Conservation (phyloP, 192 early-diverging fungal species). For the Coemansia sp. region DNA sequence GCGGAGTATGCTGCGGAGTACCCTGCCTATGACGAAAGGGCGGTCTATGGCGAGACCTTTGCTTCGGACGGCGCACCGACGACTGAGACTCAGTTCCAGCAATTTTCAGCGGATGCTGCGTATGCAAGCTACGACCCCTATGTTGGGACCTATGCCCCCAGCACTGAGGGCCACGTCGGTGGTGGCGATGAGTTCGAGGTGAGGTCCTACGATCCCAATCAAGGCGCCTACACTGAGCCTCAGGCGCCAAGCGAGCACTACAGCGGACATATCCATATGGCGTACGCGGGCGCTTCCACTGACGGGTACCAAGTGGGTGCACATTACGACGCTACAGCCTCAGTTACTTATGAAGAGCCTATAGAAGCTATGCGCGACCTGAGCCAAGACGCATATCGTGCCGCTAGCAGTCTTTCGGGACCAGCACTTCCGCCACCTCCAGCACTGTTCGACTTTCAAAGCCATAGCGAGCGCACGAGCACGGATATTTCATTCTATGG, state of each 20-base stretch:
- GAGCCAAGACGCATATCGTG: conserved; percentile 2
- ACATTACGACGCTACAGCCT: neutral
- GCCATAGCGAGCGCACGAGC: conserved; percentile 28
- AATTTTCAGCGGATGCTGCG: neutral
- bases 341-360: neutral
- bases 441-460: conserved; percentile 9
- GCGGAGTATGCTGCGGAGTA: neutral
- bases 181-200: neutral
- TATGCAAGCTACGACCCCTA: conserved; percentile 8
- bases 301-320: neutral
- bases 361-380: neutral
- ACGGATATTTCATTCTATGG: conserved; percentile 24
- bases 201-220: neutral
- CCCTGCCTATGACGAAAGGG: neutral
- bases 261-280: neutral
- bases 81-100: neutral
- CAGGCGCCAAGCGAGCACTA: neutral
- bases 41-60: neutral
- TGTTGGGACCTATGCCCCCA: neutral
- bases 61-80: neutral
- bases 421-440: conserved; percentile 6
- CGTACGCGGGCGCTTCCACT: neutral
- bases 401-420: conserved; percentile 15
- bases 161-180: neutral
- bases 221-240: neutral